Evolutionary conservation across 495 filamentous ascomycete species (phyloP).

Genomic region (Neurospora sp.): DNA sequence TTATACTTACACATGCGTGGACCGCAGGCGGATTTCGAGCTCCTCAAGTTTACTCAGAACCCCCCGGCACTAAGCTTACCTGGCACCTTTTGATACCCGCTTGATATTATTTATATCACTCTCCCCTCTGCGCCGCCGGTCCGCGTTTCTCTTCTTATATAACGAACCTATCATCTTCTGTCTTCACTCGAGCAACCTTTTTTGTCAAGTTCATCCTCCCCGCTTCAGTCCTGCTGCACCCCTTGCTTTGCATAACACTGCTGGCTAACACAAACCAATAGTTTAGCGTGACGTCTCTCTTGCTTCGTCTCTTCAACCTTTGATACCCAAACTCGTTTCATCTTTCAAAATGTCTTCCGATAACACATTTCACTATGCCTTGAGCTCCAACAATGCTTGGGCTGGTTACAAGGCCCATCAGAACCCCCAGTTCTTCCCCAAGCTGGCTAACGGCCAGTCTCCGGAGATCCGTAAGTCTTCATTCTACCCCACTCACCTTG

Average conservation of each 20-base stretch:
- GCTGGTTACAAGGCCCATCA: slow-evolving; percentile 52
- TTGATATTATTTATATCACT: neutral
- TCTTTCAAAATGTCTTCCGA: slow-evolving; percentile 15
- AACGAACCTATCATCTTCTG: neutral
- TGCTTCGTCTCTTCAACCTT: neutral
- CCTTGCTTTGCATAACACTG: neutral
- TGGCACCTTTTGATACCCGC: neutral
- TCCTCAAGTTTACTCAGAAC: neutral
- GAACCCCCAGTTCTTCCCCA: slow-evolving; percentile 64
- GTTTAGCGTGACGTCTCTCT: neutral
- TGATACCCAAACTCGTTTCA: neutral
- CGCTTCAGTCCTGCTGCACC: neutral
- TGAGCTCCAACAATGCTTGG: slow-evolving; percentile 65
- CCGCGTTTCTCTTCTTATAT: neutral
- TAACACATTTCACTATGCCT: slow-evolving; percentile 44
- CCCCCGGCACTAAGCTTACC: neutral
- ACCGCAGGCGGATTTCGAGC: neutral
- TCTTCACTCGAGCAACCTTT: neutral
- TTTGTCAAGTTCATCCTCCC: neutral
- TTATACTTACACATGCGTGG: neutral
- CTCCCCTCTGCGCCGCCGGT: neutral
- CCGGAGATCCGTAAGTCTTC: slow-evolving; percentile 55
- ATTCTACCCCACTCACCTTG: neutral
- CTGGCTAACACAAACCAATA: neutral
- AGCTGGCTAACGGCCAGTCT: slow-evolving; percentile 55